Evolutionary conservation across 163 green algal genomes (phyloP).

Genomic region (Dunaliella salina): DNA sequence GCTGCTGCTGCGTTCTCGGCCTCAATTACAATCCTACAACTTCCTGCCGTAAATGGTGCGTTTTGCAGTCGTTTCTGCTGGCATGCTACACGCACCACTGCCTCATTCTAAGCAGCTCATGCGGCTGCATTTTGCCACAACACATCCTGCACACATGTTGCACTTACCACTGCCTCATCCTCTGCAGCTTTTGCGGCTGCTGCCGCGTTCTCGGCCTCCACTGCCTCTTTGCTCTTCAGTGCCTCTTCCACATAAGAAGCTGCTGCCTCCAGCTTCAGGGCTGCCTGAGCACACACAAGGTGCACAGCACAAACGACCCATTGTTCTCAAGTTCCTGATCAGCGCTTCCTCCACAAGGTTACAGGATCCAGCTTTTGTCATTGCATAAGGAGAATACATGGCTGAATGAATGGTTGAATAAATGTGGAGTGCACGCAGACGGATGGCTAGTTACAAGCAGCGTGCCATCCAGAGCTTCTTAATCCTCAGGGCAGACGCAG

Average conservation of each 20-base stretch:
- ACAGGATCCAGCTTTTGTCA: slow-evolving; percentile 68
- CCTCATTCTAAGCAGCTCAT: slow-evolving; percentile 50
- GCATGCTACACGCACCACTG: slow-evolving; percentile 34
- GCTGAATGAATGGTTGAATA: too few species aligned
- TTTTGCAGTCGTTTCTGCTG: background rate
- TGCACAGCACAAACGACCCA: background rate
- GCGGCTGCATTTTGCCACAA: slow-evolving; percentile 15
- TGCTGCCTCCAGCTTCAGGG: slow-evolving; percentile 65
- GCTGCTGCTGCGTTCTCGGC: slow-evolving; percentile 48
- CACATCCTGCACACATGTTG: background rate
- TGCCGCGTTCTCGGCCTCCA: slow-evolving; percentile 56
- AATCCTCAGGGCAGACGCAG: too few species aligned
- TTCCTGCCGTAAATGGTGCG: background rate
- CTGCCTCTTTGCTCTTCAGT: slow-evolving; percentile 63
- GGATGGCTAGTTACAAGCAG: too few species aligned
- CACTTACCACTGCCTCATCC: slow-evolving; percentile 58
- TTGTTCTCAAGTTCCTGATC: too few species aligned
- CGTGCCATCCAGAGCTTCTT: too few species aligned
- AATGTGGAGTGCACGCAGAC: too few species aligned
- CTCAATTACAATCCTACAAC: slow-evolving; percentile 29
- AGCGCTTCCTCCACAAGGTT: slow-evolving; percentile 51
- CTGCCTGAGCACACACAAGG: slow-evolving; percentile 33
- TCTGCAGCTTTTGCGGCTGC: slow-evolving; percentile 35
- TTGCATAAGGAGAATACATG: too few species aligned
- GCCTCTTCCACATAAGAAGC: slow-evolving; percentile 49